Base-by-base conservation (phyloP, 1,284 basidiomycete genomes). In the Leccinum griseonigrum region DNA sequence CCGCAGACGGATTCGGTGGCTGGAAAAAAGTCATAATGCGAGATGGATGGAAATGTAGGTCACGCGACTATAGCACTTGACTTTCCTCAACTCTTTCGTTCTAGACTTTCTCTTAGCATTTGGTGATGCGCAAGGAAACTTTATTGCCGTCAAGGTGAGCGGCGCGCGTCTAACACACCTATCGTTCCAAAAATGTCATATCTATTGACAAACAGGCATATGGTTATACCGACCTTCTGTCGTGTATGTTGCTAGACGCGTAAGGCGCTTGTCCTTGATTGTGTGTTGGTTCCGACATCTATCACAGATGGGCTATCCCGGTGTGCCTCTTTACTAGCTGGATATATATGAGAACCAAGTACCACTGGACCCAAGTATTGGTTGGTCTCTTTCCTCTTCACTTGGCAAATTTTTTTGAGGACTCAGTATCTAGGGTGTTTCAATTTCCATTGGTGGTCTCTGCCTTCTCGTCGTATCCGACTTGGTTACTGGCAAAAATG, bases 41-140 rank as follows among this genome's bases (percentile, higher is more conserved):
- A 18, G 92, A 94, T 71, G 92, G 92, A 6, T 94, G 92, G 92
- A 93, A 89, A 81, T 95, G 91, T 91, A 63, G n/a, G 85, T 75
- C 52, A 16, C 18, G 57, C 18, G 2, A 6, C 5, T 22, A 29
- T n/a, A 16, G 28, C 22, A 13, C 29, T 29, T 3, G 32, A 43
- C 36, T 16, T 53, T 50, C 4, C 38, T 60, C 22, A 61, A 50
- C 16, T 11, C 0, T 18, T 16, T 4, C 18, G 11, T 32, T 53
- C 8, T 64, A 92, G 91, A 94, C 73, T 77, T 91, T 67, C 82
- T 94, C 57, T 77, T 95, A 9, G 89, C 88, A 9, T 83, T 84
- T 31, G 86, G 84, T 71, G 92, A 94, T 71, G 90, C 92, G 9
- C 88, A 93, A 72, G 92, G 86, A 52, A 94, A 94, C 72, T 94